Percentiles rank a stretch among this genome's conserved stretches.
Evolutionary conservation across 2,329 filamentous ascomycete genomes (phyloP).

Genomic region (Aureobasidium sp.): DNA sequence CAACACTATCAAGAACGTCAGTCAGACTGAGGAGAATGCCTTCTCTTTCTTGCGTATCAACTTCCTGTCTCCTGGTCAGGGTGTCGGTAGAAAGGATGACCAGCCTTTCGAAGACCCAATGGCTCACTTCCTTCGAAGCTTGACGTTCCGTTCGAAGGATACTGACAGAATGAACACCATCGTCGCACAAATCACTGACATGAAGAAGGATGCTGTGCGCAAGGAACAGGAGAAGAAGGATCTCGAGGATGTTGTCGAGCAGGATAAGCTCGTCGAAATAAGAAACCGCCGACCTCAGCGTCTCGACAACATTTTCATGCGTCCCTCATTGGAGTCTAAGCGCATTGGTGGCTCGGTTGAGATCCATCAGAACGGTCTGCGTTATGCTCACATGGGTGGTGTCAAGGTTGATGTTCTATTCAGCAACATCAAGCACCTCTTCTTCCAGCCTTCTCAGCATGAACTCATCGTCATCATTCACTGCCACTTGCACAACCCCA

Average conservation of each 20-base stretch:
- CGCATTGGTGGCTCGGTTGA: conserved; percentile 92
- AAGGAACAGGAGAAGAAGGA: conserved; percentile 99
- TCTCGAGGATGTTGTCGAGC: conserved; percentile 97
- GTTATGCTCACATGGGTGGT: conserved; percentile 73
- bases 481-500: conserved; percentile 94
- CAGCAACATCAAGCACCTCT: conserved; percentile 96
- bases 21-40: conserved; percentile 92
- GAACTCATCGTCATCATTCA: conserved; percentile 98
- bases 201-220: conserved; percentile 87
- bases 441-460: conserved; percentile 95
- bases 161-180: conserved; percentile 84
- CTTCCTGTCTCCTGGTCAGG: conserved; percentile 92
- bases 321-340: conserved; percentile 92
- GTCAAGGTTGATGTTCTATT: conserved; percentile 90
- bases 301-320: conserved; percentile 90
- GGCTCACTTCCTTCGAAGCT: conserved; percentile 88
- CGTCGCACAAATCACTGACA: conserved; percentile 84
- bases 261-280: conserved; percentile 93
- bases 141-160: conserved; percentile 90
- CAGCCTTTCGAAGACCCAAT: conserved; percentile 90
- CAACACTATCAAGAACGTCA: conserved; percentile 96
- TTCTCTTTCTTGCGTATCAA: conserved; percentile 94
- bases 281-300: conserved; percentile 84
- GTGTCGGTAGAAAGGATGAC: conserved; percentile 93
- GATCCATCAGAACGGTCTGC: conserved; percentile 98